A percentile compares a stretch with the other conserved stretches of the same genome.
Evolutionary conservation across 2,329 filamentous ascomycete species (phyloP).

Genomic region (Lasiodiplodia hormozganensis): DNA sequence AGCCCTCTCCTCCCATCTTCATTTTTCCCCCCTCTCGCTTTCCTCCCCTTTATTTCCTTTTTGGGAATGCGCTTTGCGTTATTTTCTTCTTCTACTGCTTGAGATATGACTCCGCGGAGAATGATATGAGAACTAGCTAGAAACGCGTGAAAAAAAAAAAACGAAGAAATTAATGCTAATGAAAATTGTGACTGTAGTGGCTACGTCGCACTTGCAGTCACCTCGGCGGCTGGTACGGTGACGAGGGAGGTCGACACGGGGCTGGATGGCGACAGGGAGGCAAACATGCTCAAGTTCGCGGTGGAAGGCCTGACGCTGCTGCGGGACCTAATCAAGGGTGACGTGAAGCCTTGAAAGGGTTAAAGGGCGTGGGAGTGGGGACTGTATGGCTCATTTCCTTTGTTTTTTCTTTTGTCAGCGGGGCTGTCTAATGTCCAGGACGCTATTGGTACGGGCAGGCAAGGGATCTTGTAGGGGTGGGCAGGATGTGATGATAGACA

Average conservation of each 20-base stretch:
- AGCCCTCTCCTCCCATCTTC: slow-evolving; percentile 24
- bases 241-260: slow-evolving; percentile 65
- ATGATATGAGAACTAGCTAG: no score
- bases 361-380: neutral
- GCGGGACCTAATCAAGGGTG: slow-evolving; percentile 61
- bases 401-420: no score
- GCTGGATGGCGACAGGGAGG: slow-evolving; percentile 59
- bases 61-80: no score
- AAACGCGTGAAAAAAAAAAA: no score
- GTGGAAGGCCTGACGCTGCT: slow-evolving; percentile 63
- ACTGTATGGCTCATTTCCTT: neutral
- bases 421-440: neutral
- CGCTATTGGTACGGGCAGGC: neutral
- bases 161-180: neutral
- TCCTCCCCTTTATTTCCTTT: neutral
- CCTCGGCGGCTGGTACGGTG: slow-evolving; percentile 57
- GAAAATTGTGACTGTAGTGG: slow-evolving; percentile 55
- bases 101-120: no score
- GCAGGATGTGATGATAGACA: neutral
- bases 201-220: slow-evolving; percentile 69
- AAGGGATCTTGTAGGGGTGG: neutral
- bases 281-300: slow-evolving; percentile 70
- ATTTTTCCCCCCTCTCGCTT: neutral
- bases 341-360: slow-evolving; percentile 46
- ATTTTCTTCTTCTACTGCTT: neutral